Base-by-base conservation (phyloP, 1,139 yeast species). In the Arxiozyma slooffiae region DNA sequence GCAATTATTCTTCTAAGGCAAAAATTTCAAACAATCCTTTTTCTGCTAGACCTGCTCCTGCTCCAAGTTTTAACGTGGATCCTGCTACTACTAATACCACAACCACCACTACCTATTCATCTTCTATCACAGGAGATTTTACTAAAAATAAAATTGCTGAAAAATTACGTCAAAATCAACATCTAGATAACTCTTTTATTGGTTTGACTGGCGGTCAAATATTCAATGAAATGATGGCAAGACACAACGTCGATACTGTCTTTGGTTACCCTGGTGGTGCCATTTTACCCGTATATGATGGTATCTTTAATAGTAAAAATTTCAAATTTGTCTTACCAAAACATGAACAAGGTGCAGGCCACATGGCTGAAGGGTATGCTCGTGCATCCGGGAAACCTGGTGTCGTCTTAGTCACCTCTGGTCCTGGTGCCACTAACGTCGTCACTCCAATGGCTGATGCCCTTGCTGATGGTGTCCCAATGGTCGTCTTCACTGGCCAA, bases 261-360 rank as follows among this genome's bases (percentile, higher is more conserved):
- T 90, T 88, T 69, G 96, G 96, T 36, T 49, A 45, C 38, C 95
- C 97, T 51, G 97, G 98, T 64, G 98, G 98, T 67, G 98, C 98
- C 60, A 92, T 92, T 67, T 78, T 92, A 63, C 97, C 98, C 21
- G 98, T 92, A 36, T 92, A 85, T 66, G 98, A 92, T 67, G 98
- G 97, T 59, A 92, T 92, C 62, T 87, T 85, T 75, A 85, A 90
- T 73, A 86, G 96, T 17, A 83, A 85, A 52, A 81, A 85, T 63
- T 90, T 92, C 76, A 81, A 82, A 60, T 92, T 92, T 68, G 87
- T 92, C 52, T 75, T 92, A 60, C 98, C 98, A 50, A 81, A 95
- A 66, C 98, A 92, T 68, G 98, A 92, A 71, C 98, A 92, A 73
- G 98, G 98, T 69, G 98, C 98, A 22, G 98, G 98, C 48, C 98